Evolutionary conservation across 345 rosid species (phyloP).

Genomic region (Hibiscus tridactylites): DNA sequence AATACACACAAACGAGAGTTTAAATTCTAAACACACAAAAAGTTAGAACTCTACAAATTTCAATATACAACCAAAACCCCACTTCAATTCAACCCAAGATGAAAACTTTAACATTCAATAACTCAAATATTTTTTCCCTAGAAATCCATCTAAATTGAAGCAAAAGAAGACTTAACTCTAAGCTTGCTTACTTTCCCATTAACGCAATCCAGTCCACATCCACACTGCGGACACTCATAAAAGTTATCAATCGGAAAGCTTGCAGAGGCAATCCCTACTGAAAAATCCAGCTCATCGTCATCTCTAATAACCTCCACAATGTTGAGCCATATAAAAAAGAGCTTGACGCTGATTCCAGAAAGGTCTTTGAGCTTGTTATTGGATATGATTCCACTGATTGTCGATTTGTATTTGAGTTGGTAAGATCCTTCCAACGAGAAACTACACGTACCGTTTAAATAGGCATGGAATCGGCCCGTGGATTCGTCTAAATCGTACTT

Average conservation of each 20-base stretch:
- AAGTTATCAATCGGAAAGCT: slow-evolving; percentile 64
- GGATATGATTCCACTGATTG: slow-evolving; percentile 62
- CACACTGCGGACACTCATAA: slow-evolving; percentile 80
- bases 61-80: background rate
- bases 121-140: background rate
- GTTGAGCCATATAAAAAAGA: slow-evolving; percentile 81
- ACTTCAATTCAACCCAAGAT: background rate
- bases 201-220: slow-evolving; percentile 74
- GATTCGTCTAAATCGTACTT: slow-evolving; percentile 56
- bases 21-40: background rate
- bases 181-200: slow-evolving; percentile 26
- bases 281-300: slow-evolving; percentile 58
- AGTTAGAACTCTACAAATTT: slow-evolving; percentile 1
- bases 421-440: slow-evolving; percentile 87
- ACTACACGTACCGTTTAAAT: slow-evolving; percentile 57
- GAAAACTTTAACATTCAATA: background rate
- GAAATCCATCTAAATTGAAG: slow-evolving; percentile 36
- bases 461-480: slow-evolving; percentile 60
- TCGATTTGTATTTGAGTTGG: slow-evolving; percentile 63
- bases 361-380: slow-evolving; percentile 46
- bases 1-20: background rate
- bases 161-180: slow-evolving; percentile 33
- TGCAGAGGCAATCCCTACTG: slow-evolving; percentile 92
- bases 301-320: slow-evolving; percentile 69
- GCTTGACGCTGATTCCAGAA: slow-evolving; percentile 79